Evolutionary conservation across 495 filamentous ascomycete species (phyloP), one percentile per base, ranked within the genome.

Genomic region (Penicillium dipodomyicola): DNA sequence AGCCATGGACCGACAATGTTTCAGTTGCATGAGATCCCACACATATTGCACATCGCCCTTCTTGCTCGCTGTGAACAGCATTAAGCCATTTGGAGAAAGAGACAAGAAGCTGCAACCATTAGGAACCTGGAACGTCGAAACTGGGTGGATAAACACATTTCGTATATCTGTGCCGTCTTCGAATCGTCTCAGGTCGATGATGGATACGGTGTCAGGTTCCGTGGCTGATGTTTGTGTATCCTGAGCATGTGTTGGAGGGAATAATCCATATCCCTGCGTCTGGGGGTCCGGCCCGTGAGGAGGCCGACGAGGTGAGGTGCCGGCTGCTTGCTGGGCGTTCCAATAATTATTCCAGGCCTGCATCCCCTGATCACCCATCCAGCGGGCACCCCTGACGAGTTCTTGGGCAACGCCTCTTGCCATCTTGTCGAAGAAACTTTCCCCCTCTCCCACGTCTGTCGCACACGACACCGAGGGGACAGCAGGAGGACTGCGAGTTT

Each of bases 11-110:
- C 77, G 69, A 33, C 74, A 77, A 58, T 75, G 62, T 40, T 69
- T 78, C 8, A 66, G 58, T 60, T 89, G 88, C 85, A 93, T 88
- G 49, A 97, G 73, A 72, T 96, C 90, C 94, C 94, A 98, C 2
- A 97, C 84, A 56, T 88, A 89, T 69, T 95, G 86, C 5, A 94
- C 83, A 65, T 98, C 94, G 10, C 94, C 94, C 61, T 96, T 97
- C 62, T 82, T 88, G 68, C 88, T 97, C 17, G 89, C 92, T 1
- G 90, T 97, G 58, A 98, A 83, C 10, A 98, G 76, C 67, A 84
- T 83, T 3, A 96, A 72, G 2, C 93, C 93, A 44, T 83, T 88
- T 0, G 94, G 92, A 43, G 92, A 86, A 52, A 98, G 89, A 0
- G 92, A 95, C 20, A 98, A 70, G 65, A 89, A 92, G 68, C 94